A percentile compares a stretch with the other conserved stretches of the same genome.
Evolutionary conservation across 1,284 basidiomycete species (phyloP).

Genomic region (Kalmanozyma brasiliensis): DNA sequence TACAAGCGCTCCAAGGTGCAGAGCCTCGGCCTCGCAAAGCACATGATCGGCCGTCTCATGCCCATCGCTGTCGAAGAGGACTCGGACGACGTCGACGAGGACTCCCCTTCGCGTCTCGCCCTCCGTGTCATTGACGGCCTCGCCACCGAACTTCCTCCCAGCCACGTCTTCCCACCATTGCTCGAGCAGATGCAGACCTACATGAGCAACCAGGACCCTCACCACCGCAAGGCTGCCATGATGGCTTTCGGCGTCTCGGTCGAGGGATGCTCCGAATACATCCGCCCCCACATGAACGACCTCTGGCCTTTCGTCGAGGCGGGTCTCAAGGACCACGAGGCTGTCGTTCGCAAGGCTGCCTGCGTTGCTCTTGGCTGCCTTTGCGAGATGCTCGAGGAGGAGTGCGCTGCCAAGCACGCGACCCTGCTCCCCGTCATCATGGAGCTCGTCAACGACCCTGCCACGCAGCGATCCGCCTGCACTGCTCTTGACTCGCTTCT

Average conservation of each 20-base stretch:
- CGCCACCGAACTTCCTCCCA: slow-evolving; percentile 90
- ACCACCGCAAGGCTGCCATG: slow-evolving; percentile 88
- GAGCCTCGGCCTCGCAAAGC: slow-evolving; percentile 82
- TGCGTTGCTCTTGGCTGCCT: slow-evolving; percentile 95
- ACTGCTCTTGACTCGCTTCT: slow-evolving; percentile 96
- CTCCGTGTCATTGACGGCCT: slow-evolving; percentile 95
- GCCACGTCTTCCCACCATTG: slow-evolving; percentile 95
- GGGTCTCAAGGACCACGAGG: slow-evolving; percentile 85
- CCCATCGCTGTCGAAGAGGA: slow-evolving; percentile 91
- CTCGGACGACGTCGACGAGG: slow-evolving; percentile 84
- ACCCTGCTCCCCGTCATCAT: slow-evolving; percentile 80
- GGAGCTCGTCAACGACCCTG: slow-evolving; percentile 82
- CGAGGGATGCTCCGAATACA: slow-evolving; percentile 97
- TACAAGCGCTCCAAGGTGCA: slow-evolving; percentile 95
- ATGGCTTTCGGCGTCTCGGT: slow-evolving; percentile 95
- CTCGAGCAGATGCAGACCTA: slow-evolving; percentile 72
- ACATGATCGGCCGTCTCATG: slow-evolving; percentile 90
- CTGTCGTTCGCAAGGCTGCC: slow-evolving; percentile 89
- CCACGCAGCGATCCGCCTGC: slow-evolving; percentile 91
- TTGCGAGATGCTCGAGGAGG: slow-evolving; percentile 97
- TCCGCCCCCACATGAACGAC: slow-evolving; percentile 89
- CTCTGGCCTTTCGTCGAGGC: slow-evolving; percentile 95
- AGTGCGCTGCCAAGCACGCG: slow-evolving; percentile 85
- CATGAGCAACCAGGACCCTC: slow-evolving; percentile 68
- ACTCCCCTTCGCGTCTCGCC: slow-evolving; percentile 89